A percentile compares a stretch with the other conserved stretches of the same genome.
Evolutionary conservation across 495 filamentous ascomycete genomes (phyloP).

Genomic region (Aspergillus sclerotiicarbonarius): DNA sequence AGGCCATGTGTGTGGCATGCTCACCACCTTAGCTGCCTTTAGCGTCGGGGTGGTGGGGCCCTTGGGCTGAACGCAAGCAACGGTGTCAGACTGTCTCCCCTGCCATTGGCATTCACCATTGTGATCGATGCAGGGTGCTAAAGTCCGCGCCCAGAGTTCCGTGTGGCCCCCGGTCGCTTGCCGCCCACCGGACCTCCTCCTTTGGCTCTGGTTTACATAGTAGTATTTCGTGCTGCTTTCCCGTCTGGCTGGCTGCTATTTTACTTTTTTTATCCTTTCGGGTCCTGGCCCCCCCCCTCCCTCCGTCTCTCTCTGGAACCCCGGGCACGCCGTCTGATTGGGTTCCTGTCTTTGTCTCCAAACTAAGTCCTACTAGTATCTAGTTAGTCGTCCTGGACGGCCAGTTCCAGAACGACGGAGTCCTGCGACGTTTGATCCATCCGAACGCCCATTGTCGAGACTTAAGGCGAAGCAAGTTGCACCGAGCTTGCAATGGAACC

Average conservation of each 20-base stretch:
- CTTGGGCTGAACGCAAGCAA: slow-evolving; percentile 24
- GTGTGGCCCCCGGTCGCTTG: slow-evolving; percentile 16
- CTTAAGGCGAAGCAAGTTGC: background rate
- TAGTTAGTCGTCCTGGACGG: background rate
- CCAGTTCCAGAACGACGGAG: background rate
- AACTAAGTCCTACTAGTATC: no score
- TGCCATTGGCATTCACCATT: slow-evolving; percentile 23
- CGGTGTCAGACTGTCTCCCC: slow-evolving; percentile 19
- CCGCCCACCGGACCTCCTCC: slow-evolving; percentile 15
- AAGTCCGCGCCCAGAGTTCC: slow-evolving; percentile 19
- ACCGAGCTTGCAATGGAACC: background rate
- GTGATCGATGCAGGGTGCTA: slow-evolving; percentile 44
- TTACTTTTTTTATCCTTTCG: background rate
- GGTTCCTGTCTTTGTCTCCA: background rate
- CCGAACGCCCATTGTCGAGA: background rate
- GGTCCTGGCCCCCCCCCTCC: background rate
- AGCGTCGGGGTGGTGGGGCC: slow-evolving; percentile 16
- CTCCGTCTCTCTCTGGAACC: background rate
- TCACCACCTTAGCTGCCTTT: slow-evolving; percentile 21
- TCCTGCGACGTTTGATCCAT: background rate
- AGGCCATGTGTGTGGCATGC: slow-evolving; percentile 18
- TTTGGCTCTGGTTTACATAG: background rate
- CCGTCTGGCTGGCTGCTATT: background rate
- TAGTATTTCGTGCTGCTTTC: background rate
- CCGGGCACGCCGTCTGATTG: background rate